Percentiles rank a stretch among this genome's conserved stretches.
Evolutionary conservation across 176 grass and related monocot species (phyloP).

Genomic region (Saccharum spontaneum): DNA sequence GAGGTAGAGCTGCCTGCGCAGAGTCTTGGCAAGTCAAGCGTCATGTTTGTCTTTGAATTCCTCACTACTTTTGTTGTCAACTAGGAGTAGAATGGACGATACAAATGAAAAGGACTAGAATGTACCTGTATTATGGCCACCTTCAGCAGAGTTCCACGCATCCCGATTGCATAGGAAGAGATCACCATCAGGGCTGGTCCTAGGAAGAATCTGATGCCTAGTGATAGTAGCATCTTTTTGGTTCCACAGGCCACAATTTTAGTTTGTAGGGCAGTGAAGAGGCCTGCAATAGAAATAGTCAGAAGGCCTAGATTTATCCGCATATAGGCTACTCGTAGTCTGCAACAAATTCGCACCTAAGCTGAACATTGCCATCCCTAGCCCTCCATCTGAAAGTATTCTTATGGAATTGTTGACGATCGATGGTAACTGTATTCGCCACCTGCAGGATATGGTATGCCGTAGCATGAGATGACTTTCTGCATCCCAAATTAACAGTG

Average conservation of each 20-base stretch:
- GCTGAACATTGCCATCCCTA: slow-evolving; percentile 99
- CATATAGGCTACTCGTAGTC: slow-evolving; percentile 16
- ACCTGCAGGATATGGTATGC: slow-evolving; percentile 49
- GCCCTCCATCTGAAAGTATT: slow-evolving; percentile 85
- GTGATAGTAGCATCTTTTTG: slow-evolving; percentile 60
- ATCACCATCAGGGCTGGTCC: slow-evolving; percentile 71
- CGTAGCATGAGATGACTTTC: not conserved
- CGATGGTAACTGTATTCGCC: slow-evolving; percentile 57
- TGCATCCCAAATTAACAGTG: not conserved
- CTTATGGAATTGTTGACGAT: slow-evolving; percentile 66
- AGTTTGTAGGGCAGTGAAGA: slow-evolving; percentile 77
- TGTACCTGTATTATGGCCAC: slow-evolving; percentile 82
- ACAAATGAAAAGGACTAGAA: slow-evolving; percentile 1
- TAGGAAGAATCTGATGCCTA: slow-evolving; percentile 74
- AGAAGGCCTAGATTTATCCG: slow-evolving; percentile 1
- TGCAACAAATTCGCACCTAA: slow-evolving; percentile 52
- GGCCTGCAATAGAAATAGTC: slow-evolving; percentile 48
- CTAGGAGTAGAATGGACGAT: not conserved
- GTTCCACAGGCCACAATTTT: slow-evolving; percentile 82
- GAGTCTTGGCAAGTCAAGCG: slow-evolving; percentile 21
- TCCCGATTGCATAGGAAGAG: slow-evolving; percentile 66
- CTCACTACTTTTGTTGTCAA: not conserved
- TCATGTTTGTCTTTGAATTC: slow-evolving; percentile 10
- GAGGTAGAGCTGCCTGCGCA: slow-evolving; percentile 81
- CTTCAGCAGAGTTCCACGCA: slow-evolving; percentile 65